Percentiles rank a stretch among this genome's conserved stretches.
Conservation (phyloP, 1,284 basidiomycete genomes). For the Sporisorium reilianum region DNA sequence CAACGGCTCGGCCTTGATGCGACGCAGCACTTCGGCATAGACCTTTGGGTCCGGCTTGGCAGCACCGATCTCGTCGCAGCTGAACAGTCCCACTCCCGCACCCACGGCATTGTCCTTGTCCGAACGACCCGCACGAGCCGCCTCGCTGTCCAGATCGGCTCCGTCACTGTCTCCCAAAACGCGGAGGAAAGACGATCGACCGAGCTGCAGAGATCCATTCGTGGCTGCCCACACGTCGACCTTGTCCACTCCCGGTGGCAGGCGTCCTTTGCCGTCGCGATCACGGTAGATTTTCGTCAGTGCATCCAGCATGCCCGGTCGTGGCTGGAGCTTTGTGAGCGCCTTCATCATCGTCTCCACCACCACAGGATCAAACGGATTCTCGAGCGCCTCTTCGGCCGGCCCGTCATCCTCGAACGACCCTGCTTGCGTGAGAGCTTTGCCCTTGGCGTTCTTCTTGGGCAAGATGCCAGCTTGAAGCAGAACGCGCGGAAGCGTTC, state of each 20-base stretch:
- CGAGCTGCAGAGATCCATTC: conserved; percentile 54
- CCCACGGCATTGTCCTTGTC: conserved; percentile 22
- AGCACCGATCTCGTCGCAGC: conserved; percentile 59
- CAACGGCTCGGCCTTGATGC: conserved; percentile 27
- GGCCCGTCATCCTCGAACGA: conserved; percentile 31
- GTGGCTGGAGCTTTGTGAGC: conserved; percentile 45
- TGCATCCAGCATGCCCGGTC: conserved; percentile 60
- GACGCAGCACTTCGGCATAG: conserved; percentile 49
- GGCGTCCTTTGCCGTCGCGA: conserved; percentile 32
- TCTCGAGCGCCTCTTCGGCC: conserved; percentile 39
- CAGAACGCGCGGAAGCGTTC: conserved; percentile 52
- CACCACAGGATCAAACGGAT: conserved; percentile 39
- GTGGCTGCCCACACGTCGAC: conserved; percentile 60
- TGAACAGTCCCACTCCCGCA: conserved; percentile 51
- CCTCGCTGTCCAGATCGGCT: conserved; percentile 45
- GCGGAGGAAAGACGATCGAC: conserved; percentile 35
- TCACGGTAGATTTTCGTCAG: conserved; percentile 52
- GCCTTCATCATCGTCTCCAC: conserved; percentile 54
- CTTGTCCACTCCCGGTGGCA: conserved; percentile 30
- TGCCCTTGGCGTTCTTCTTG: conserved; percentile 11
- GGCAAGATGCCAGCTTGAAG: conserved; percentile 56
- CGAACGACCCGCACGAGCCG: conserved; percentile 21
- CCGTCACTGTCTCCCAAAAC: conserved; percentile 40
- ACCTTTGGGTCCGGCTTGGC: conserved; percentile 61
- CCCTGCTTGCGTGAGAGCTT: conserved; percentile 32